phyloP scores from a whole-genome alignment of 140 eudicot species.

The Senecio squalidus region DNA sequence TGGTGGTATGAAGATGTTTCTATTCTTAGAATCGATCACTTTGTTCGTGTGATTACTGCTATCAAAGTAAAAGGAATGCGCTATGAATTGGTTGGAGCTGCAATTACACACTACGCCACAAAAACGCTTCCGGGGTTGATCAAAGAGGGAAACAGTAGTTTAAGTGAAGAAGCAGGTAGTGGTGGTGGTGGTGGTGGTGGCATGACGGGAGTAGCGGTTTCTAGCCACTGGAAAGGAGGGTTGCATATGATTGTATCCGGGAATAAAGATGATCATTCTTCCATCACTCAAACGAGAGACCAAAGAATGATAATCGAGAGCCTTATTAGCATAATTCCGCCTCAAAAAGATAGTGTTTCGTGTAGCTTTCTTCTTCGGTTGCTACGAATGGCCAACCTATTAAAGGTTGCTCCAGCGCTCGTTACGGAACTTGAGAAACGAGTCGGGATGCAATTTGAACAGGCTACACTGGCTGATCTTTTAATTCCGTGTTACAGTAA shows the following conservation, averaged over 20 bases:
- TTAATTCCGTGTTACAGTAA: conserved; percentile 62
- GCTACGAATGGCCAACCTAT: conserved; percentile 62
- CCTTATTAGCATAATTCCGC: conserved; percentile 86
- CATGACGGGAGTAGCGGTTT: conserved; percentile 4
- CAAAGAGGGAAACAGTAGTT: conserved; percentile 41
- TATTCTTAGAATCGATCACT: conserved; percentile 77
- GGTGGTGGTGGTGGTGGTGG: conserved; percentile 20
- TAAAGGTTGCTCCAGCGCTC: conserved; percentile 80
- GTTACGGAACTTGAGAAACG: conserved; percentile 89
- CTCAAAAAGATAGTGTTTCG: conserved; percentile 75
- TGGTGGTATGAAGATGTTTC: conserved; percentile 99
- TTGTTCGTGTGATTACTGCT: conserved; percentile 83
- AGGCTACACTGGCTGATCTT: conserved; percentile 81
- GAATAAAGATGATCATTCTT: conserved; percentile 37
- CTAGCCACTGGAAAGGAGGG: conserved; percentile 43
- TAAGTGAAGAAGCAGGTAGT: conserved; percentile 27
- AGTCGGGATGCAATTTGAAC: conserved; percentile 94
- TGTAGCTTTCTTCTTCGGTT: conserved; percentile 84
- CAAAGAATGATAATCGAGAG: conserved; percentile 83
- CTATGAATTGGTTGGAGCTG: conserved; percentile 61
- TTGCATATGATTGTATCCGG: conserved; percentile 62
- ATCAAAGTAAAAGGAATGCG: conserved; percentile 90
- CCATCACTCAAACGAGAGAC: conserved; percentile 48
- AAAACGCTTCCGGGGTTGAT: conserved; percentile 72
- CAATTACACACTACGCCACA: conserved; percentile 63